A percentile compares a stretch with the other conserved stretches of the same genome.
phyloP scores from a whole-genome alignment of 305 asterid species.

The Fraxinus greggii region DNA sequence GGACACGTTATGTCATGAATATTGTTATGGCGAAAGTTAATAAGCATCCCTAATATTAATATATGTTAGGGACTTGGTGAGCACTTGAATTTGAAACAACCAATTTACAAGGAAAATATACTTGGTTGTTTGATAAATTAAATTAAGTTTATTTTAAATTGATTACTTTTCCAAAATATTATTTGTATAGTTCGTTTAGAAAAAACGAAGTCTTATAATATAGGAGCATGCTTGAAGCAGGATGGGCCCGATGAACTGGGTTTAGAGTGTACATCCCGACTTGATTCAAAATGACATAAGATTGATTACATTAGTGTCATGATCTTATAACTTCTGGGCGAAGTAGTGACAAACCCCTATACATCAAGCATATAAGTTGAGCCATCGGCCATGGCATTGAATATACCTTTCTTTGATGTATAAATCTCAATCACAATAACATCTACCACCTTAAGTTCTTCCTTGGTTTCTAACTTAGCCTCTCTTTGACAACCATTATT shows the following conservation, averaged over 20 bases:
- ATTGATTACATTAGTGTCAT: not conserved
- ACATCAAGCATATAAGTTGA: no score
- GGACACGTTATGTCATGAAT: no score
- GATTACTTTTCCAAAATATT: not conserved
- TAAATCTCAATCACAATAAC: no score
- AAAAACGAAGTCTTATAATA: not conserved
- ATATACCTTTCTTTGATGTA: no score
- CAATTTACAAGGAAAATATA: not conserved
- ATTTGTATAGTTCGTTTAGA: not conserved
- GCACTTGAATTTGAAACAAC: not conserved
- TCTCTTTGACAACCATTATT: no score
- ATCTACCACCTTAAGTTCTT: no score
- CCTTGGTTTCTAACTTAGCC: no score
- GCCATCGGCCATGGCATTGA: no score
- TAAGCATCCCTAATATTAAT: not conserved
- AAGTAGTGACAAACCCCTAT: no score
- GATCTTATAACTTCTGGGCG: not conserved
- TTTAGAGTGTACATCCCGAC: not conserved
- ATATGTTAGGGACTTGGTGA: not conserved
- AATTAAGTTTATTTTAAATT: no score
- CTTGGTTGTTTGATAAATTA: not conserved
- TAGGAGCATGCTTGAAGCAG: not conserved
- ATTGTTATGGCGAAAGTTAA: not conserved
- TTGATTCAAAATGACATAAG: not conserved
- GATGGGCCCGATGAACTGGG: not conserved